Evolutionary conservation across 495 filamentous ascomycete species (phyloP), one percentile per base, ranked within the genome.

Genomic region (Diplogelasinospora grovesii): DNA sequence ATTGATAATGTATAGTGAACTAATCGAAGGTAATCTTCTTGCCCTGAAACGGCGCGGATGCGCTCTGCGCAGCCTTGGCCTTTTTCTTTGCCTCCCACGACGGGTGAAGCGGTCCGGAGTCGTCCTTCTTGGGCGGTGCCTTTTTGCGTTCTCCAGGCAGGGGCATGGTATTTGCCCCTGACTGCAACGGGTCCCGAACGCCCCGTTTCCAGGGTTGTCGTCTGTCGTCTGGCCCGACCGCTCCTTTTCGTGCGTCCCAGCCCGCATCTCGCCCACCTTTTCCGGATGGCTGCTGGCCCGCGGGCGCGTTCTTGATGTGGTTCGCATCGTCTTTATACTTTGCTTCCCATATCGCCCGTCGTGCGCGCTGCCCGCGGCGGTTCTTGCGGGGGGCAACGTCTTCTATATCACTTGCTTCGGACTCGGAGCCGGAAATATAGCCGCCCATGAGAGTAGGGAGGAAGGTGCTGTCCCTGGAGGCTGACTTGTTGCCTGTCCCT

Each of bases 21-120:
- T 45, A 96, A 63, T 95, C 87, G 68, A 98, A 98, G 0, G 77
- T 75, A 36, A 95, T 79, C 71, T 95, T 97, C 74, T 82, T 92
- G 29, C 92, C 93, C 57, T 82, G 61, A 49, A 92, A 95, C 7
- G 73, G 66, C 25, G 77, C 76, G 16, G 63, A 69, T 21, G 49
- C 35, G 49, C 70, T 60, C 49, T 74, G 75, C 50, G 59, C 70
- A 63, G 89, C 86, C 63, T 97, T 96, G 11, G 79, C 82, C 65
- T 81, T 82, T 69, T 79, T 84, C 29, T 82, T 85, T 5, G 92
- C 92, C 62, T 86, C 83, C 92, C 92, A 98, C 38, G 83, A 89
- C 8, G 92, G 92, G 77, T 98, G 92, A 51, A 97, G 57, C 5
- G 81, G 53, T 0, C 78, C 77, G 1, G 57, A 69, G 56, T 82